Conservation (phyloP, 495 filamentous ascomycete species). For the Xylaria grammica region DNA sequence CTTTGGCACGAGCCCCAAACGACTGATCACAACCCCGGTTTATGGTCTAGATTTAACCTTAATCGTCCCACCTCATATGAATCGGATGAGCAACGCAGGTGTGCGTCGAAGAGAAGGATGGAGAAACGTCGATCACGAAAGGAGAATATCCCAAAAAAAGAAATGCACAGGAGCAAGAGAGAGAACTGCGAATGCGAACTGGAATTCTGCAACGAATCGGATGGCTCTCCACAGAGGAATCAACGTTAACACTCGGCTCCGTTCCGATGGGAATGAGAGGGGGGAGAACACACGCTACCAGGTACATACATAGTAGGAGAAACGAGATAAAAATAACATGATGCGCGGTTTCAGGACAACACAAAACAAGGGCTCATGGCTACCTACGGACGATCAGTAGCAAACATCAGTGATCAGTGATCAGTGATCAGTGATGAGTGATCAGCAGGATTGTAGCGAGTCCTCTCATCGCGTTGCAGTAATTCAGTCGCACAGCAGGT, state of each 20-base stretch:
- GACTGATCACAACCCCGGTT: not conserved
- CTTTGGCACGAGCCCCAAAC: not conserved
- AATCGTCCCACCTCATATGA: slow-evolving; percentile 8
- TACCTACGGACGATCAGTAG: slow-evolving; percentile 26
- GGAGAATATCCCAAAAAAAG: slow-evolving; percentile 16
- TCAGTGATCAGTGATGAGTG: too few relatives aligned
- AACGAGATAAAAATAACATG: slow-evolving; percentile 34
- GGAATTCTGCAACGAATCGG: slow-evolving; percentile 25
- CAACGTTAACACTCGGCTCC: slow-evolving; percentile 31
- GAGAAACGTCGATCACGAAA: slow-evolving; percentile 19
- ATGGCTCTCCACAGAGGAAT: slow-evolving; percentile 18
- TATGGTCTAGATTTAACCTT: not conserved
- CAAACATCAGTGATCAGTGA: slow-evolving; percentile 21
- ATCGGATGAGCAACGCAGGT: slow-evolving; percentile 3
- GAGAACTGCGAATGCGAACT: not conserved
- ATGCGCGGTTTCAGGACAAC: slow-evolving; percentile 32
- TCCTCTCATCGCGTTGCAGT: slow-evolving; percentile 14
- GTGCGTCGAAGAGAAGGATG: slow-evolving; percentile 11
- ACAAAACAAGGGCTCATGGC: slow-evolving; percentile 33
- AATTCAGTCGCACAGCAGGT: slow-evolving; percentile 20
- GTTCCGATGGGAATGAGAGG: slow-evolving; percentile 32
- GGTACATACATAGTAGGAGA: not conserved
- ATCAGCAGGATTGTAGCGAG: slow-evolving; percentile 31
- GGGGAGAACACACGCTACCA: slow-evolving; percentile 13
- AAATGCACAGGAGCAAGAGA: slow-evolving; percentile 3